phyloP scores from a whole-genome alignment of 2,329 filamentous ascomycete species.

The Alternaria metachromatica region DNA sequence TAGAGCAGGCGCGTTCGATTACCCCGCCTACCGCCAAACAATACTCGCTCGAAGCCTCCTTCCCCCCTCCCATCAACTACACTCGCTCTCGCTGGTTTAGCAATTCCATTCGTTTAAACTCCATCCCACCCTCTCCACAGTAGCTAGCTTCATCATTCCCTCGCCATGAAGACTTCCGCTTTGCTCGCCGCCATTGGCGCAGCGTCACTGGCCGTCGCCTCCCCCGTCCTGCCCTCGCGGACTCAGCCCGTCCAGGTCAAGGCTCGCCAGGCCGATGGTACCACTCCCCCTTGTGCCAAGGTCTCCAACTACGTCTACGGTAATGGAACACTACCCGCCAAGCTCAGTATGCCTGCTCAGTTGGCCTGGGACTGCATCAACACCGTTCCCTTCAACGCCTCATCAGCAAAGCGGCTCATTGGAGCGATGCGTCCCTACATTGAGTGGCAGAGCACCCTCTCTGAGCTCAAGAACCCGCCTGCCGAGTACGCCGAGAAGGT shows the following conservation, averaged over 20 bases:
- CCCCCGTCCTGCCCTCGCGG: slow-evolving; percentile 28
- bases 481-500: slow-evolving; percentile 55
- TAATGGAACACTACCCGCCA: slow-evolving; percentile 13
- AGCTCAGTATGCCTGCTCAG: slow-evolving; percentile 49
- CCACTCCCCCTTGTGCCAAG: slow-evolving; percentile 39
- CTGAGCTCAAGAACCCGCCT: slow-evolving; percentile 53
- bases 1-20: not conserved
- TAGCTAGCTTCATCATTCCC: not conserved
- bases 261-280: slow-evolving; percentile 32
- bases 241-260: slow-evolving; percentile 17
- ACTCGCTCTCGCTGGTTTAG: not conserved
- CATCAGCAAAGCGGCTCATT: slow-evolving; percentile 49
- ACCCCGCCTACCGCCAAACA: not conserved
- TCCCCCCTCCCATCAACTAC: not conserved
- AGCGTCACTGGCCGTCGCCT: slow-evolving; percentile 28
- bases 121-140: not conserved
- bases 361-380: slow-evolving; percentile 55
- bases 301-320: slow-evolving; percentile 41
- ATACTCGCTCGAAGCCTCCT: not conserved
- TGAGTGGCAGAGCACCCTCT: slow-evolving; percentile 56
- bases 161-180: slow-evolving; percentile 29
- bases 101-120: not conserved
- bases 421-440: slow-evolving; percentile 52
- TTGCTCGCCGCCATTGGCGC: slow-evolving; percentile 33
- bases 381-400: slow-evolving; percentile 53